Evolutionary conservation across 805 yeast genomes (phyloP), one percentile per base, ranked within the genome.

Genomic region (Brettanomyces naardenensis): DNA sequence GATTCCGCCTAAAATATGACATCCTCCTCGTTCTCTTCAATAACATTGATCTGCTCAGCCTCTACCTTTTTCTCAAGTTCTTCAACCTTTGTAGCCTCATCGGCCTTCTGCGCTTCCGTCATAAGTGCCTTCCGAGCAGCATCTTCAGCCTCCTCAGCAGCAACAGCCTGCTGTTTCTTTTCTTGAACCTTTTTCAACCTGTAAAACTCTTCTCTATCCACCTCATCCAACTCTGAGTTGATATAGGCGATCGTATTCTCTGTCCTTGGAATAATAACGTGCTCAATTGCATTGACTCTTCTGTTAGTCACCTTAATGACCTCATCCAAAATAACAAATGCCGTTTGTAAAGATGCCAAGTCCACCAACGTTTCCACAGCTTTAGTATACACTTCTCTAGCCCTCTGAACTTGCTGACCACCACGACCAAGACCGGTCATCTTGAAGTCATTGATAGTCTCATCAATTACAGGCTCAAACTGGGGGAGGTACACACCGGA

Each of bases 261-360:
- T 2, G 97, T 92, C 64, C 97, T 77, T 49, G 98, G 98, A 44
- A 90, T 90, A 53, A 90, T 89, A 33, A 90, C 97, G 56, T 90
- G 97, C 67, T 90, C 98, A 62, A 90, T 90, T 45, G 98, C 97
- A 60, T 90, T 90, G 54, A 90, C 98, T 72, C 98, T 85, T 68
- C 98, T 78, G 64, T 90, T 90, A 38, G 98, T 90, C 43, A 92
- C 96, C 62, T 92, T 92, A 61, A 90, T 92, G 42, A 90, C 98
- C 62, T 90, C 98, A 64, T 92, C 98, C 53, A 90, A 73, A 48
- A 90, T 90, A 39, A 92, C 87, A 59, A 90, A 90, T 2, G 97
- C 97, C 5, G 97, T 90, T 61, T 90, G 98, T 54, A 92, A 68
- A 10, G 97, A 87, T 0, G 98, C 98, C 49, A 90, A 71, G 58